These are phyloP conservation scores for Lipomyces japonicus DNA, from an alignment of 805 yeast species.

Conservation along the genomic window DNA sequence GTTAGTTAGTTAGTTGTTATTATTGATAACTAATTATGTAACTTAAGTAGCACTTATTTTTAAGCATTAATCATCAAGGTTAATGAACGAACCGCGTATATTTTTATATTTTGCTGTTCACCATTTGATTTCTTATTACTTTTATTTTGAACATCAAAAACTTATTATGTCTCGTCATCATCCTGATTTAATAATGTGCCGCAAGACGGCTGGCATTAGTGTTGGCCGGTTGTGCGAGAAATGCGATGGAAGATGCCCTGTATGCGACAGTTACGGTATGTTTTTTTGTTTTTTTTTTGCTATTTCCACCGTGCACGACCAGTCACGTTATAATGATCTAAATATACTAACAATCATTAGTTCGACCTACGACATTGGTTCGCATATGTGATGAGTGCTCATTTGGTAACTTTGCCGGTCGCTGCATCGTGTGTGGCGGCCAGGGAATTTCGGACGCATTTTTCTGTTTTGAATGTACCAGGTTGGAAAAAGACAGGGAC, in stretches of 20 bases:
- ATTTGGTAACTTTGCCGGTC: conserved; percentile 57
- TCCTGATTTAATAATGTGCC: conserved; percentile 75
- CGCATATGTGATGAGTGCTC: conserved; percentile 83
- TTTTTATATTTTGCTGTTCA: too few species aligned
- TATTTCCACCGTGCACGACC: not conserved
- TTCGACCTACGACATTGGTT: conserved; percentile 62
- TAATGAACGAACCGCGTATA: too few species aligned
- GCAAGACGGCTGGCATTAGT: conserved; percentile 75
- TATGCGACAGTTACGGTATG: conserved; percentile 71
- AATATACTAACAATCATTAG: conserved; percentile 2
- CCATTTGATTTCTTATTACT: not conserved
- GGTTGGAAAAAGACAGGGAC: conserved; percentile 74
- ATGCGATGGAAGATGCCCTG: conserved; percentile 90
- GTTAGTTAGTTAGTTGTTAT: too few species aligned
- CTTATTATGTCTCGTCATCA: conserved; percentile 79
- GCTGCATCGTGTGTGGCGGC: conserved; percentile 77
- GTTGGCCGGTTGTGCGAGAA: conserved; percentile 71
- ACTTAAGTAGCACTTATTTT: too few species aligned
- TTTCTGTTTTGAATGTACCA: conserved; percentile 82
- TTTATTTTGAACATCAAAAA: not conserved
- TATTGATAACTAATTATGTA: too few species aligned
- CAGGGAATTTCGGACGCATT: conserved; percentile 64
- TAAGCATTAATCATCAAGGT: too few species aligned
- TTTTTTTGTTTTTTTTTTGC: not conserved
- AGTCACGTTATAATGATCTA: not conserved